Conservation (phyloP, 139 green algal genomes). For the Haematococcus lacustris region DNA sequence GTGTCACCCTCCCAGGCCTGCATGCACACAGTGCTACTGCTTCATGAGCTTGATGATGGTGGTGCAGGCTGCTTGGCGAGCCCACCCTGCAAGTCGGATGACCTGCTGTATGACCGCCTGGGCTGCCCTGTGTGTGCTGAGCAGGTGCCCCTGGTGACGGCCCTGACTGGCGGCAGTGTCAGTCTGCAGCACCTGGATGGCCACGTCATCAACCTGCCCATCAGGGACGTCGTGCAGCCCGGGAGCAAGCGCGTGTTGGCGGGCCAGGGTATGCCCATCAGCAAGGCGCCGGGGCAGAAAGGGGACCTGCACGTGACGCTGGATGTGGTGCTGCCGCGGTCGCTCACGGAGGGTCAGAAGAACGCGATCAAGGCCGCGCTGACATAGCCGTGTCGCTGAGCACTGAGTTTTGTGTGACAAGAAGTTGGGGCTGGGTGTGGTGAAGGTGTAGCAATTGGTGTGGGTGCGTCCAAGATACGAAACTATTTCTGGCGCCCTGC, state of each 20-base stretch:
- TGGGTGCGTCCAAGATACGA: no score
- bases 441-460: no score
- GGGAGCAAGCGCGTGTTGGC: constrained; percentile 1
- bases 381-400: no score
- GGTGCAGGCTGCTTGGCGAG: no score
- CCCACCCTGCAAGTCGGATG: no score
- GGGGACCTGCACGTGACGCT: constrained; percentile 25
- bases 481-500: no score
- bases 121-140: not conserved
- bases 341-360: constrained; percentile 23
- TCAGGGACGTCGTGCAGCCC: constrained; percentile 11
- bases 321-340: constrained; percentile 22
- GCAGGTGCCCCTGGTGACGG: constrained; percentile 20
- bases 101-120: not conserved
- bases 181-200: constrained; percentile 20
- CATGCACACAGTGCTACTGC: no score
- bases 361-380: no score
- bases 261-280: constrained; percentile 34
- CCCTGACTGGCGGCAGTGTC: constrained; percentile 23
- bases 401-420: no score
- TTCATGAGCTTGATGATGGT: no score
- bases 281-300: constrained; percentile 14
- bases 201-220: constrained; percentile 4
- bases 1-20: no score
- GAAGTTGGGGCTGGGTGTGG: no score